Percentiles rank a stretch among this genome's conserved stretches.
Conservation (phyloP, 164 flowering plant genomes). For the Vitis cinerea region DNA sequence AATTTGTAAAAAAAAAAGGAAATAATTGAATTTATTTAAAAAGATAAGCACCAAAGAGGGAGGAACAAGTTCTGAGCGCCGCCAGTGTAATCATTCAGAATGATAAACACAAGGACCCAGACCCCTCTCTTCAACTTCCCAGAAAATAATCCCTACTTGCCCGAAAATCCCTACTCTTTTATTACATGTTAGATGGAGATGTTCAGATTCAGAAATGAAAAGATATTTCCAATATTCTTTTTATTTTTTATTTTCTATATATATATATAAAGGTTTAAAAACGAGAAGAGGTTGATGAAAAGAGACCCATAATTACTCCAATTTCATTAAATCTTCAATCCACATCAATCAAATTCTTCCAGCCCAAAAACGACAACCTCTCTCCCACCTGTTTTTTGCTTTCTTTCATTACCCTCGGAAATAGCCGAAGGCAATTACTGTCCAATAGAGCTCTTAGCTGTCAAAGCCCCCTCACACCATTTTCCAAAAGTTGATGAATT, state of each 20-base stretch:
- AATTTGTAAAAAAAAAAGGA: background rate
- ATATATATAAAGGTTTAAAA: background rate
- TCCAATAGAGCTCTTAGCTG: constrained; percentile 24
- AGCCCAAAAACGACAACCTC: constrained; percentile 3
- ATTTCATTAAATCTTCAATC: constrained; percentile 20
- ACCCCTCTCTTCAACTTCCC: constrained; percentile 24
- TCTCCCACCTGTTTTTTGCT: background rate
- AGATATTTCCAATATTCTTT: background rate
- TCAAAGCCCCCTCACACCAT: constrained; percentile 1
- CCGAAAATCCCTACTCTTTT: constrained; percentile 3
- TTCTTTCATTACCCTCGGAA: constrained; percentile 25
- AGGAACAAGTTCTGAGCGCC: constrained; percentile 70
- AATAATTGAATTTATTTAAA: background rate
- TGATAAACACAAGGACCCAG: constrained; percentile 33
- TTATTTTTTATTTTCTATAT: too few species aligned
- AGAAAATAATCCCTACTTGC: constrained; percentile 13
- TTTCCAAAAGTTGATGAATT: background rate
- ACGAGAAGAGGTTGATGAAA: background rate
- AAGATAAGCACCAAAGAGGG: constrained; percentile 21
- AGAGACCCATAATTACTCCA: background rate
- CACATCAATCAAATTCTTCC: constrained; percentile 30
- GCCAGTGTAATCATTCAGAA: constrained; percentile 69
- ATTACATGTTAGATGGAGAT: constrained; percentile 16
- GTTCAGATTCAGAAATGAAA: constrained; percentile 5
- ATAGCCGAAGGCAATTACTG: constrained; percentile 29